A percentile compares a stretch with the other conserved stretches of the same genome.
phyloP scores from a whole-genome alignment of 2,329 filamentous ascomycete species.

The Diplodia seriata region DNA sequence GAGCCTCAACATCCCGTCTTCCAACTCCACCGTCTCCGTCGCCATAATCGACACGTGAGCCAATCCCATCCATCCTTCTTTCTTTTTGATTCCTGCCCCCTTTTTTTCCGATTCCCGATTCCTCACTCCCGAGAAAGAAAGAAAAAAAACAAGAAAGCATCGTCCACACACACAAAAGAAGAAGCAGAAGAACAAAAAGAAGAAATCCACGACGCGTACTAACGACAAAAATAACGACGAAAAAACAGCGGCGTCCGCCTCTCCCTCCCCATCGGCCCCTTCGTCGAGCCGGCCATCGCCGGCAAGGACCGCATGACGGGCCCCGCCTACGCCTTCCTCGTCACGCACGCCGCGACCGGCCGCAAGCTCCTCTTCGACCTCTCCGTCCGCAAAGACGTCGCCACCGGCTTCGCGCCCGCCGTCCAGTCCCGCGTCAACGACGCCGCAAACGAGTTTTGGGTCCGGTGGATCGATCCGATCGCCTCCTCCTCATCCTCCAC shows the following conservation, averaged over 20 bases:
- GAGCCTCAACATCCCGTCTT: slow-evolving; percentile 2
- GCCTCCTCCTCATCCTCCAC: background rate
- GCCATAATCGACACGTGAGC: slow-evolving; percentile 21
- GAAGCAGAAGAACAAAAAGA: background rate
- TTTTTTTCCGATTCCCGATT: too few relatives aligned
- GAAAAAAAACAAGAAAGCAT: background rate
- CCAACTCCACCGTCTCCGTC: slow-evolving; percentile 1
- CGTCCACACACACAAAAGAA: too few relatives aligned
- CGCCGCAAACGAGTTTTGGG: background rate
- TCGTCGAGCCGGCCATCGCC: background rate
- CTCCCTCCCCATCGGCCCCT: background rate
- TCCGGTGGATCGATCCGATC: background rate
- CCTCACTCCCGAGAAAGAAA: background rate
- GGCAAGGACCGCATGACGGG: background rate
- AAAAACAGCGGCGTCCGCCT: background rate
- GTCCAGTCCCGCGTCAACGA: background rate
- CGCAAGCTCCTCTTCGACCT: background rate
- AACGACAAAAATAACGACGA: too few relatives aligned
- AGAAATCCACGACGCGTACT: too few relatives aligned
- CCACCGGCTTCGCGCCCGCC: background rate
- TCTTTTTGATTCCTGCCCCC: background rate
- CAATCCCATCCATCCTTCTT: background rate
- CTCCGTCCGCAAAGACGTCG: background rate
- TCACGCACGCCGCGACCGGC: background rate
- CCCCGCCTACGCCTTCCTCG: background rate